A percentile compares a stretch with the other conserved stretches of the same genome.
phyloP scores from a whole-genome alignment of 768 basidiomycete species.

The Lentinus tigrinus region DNA sequence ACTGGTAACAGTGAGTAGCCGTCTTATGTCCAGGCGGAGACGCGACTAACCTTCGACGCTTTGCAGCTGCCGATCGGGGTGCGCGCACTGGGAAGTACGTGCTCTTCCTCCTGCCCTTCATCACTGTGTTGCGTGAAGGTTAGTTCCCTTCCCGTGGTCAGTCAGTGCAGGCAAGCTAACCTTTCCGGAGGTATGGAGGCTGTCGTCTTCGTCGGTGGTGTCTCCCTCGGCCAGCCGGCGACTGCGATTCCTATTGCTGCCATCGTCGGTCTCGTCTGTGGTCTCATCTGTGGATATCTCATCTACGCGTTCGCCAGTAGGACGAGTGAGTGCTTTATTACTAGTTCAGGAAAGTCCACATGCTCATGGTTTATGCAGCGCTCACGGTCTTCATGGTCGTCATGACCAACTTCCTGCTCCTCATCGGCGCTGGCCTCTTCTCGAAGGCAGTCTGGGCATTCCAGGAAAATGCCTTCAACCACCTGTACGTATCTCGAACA shows the following conservation, averaged over 20 bases:
- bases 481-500: conserved; percentile 33
- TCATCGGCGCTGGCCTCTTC: conserved; percentile 94
- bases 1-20: conserved; percentile 46
- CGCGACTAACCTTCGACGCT: not conserved
- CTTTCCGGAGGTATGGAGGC: conserved; percentile 68
- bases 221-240: conserved; percentile 81
- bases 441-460: conserved; percentile 74
- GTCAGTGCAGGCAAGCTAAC: not conserved
- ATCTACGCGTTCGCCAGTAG: conserved; percentile 82
- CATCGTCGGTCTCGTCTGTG: conserved; percentile 80
- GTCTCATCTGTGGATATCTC: conserved; percentile 68
- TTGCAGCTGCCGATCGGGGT: conserved; percentile 44
- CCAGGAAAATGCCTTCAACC: conserved; percentile 65
- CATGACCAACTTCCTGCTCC: conserved; percentile 89
- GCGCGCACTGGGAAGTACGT: conserved; percentile 74
- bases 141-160: not conserved
- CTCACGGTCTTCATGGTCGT: conserved; percentile 84
- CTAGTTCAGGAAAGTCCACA: not conserved
- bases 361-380: conserved; percentile 37
- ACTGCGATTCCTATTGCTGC: conserved; percentile 88
- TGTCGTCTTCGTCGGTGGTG: conserved; percentile 91
- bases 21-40: not conserved
- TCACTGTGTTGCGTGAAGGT: conserved; percentile 95
- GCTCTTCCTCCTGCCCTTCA: conserved; percentile 84
- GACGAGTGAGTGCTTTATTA: conserved; percentile 46